Percentiles rank a stretch among this genome's conserved stretches.
Evolutionary conservation across 2,329 filamentous ascomycete species (phyloP).

Genomic region (Paradendryphiella salina): DNA sequence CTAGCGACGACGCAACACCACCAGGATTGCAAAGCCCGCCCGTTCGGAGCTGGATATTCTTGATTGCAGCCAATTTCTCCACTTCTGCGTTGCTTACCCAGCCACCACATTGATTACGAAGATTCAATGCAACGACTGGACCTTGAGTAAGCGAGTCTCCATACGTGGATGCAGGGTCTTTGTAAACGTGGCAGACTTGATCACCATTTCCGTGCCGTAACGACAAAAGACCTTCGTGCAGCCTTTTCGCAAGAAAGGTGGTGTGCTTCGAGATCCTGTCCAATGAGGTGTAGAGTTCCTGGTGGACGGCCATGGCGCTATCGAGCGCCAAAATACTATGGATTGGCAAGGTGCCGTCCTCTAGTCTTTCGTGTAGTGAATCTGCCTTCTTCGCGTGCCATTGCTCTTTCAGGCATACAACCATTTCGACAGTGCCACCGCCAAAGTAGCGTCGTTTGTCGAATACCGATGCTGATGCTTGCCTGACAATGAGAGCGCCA

Average conservation of each 20-base stretch:
- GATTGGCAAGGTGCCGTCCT: conserved; percentile 89
- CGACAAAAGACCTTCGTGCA: conserved; percentile 62
- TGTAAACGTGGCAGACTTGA: conserved; percentile 69
- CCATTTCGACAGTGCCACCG: conserved; percentile 91
- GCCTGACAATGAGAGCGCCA: conserved; percentile 80
- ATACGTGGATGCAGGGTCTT: conserved; percentile 48
- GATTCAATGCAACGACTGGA: conserved; percentile 81
- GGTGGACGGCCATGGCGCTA: conserved; percentile 71
- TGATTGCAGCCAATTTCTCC: conserved; percentile 80
- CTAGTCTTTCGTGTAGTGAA: conserved; percentile 76
- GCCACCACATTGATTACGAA: conserved; percentile 67
- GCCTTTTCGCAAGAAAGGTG: conserved; percentile 61
- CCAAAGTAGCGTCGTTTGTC: conserved; percentile 79
- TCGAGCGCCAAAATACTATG: conserved; percentile 87
- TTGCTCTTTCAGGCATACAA: conserved; percentile 72
- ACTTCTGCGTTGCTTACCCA: conserved; percentile 85
- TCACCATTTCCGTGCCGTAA: conserved; percentile 71
- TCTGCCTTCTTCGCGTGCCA: conserved; percentile 80
- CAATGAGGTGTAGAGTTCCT: conserved; percentile 72
- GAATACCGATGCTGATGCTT: conserved; percentile 67
- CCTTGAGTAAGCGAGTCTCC: conserved; percentile 59
- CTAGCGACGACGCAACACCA: conserved; percentile 74
- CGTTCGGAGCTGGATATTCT: conserved; percentile 80
- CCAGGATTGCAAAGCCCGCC: conserved; percentile 93
- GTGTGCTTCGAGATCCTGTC: conserved; percentile 71